phyloP scores from a whole-genome alignment of 23 red algal genomes.

The Gracilariopsis chorda region DNA sequence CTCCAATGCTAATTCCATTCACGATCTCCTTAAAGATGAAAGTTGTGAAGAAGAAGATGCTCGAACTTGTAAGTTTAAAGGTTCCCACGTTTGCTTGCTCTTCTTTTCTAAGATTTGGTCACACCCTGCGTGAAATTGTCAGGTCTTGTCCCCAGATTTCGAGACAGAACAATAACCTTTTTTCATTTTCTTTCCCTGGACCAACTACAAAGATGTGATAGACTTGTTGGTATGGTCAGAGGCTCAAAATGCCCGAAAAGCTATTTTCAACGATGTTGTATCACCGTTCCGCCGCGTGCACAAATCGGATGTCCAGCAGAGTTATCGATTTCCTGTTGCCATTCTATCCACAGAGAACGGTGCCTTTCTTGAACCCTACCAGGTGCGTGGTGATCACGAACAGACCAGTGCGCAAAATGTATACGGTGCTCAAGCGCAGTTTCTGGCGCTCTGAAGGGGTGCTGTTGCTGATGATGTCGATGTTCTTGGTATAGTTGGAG shows the following conservation, averaged over 20 bases:
- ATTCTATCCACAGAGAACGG: neutral
- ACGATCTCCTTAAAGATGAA: conserved; percentile 5
- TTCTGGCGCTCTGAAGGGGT: neutral
- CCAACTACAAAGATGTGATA: neutral
- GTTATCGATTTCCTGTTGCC: neutral
- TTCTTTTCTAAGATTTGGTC: neutral
- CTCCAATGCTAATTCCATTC: neutral
- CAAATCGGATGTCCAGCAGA: neutral
- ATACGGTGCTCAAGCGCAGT: neutral
- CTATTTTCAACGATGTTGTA: neutral
- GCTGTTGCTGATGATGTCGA: neutral
- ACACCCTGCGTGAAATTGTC: no score
- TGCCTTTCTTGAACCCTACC: neutral
- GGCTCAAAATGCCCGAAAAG: neutral
- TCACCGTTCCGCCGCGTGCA: neutral
- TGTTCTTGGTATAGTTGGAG: neutral
- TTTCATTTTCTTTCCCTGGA: no score
- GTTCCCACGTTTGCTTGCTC: neutral
- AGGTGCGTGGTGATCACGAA: neutral
- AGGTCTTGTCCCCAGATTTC: no score
- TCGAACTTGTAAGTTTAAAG: neutral
- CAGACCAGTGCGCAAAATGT: neutral
- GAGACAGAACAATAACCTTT: no score
- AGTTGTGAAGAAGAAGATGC: neutral
- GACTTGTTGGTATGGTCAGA: neutral